Evolutionary conservation across 2,329 filamentous ascomycete genomes (phyloP), one percentile per base, ranked within the genome.

Genomic region (Fusarium sp.): DNA sequence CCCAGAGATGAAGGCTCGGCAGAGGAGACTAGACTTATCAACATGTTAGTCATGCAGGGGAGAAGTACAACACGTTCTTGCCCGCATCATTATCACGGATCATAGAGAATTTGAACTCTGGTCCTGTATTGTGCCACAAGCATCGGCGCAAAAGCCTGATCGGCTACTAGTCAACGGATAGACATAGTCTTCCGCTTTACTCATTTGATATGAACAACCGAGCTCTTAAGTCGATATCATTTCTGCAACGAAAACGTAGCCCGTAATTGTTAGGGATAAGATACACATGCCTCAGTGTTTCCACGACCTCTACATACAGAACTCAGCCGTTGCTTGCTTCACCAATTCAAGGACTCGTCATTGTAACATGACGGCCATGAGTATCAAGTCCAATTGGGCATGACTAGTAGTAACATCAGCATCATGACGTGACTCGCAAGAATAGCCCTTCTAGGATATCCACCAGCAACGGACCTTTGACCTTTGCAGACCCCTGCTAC

Each of bases 291-390:
- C 6, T 42, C 9, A 26, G 3, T 3, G 19, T 42, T 52, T 18
- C n/a, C 13, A 12, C 4, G n/a, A 2, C 19, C 12, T 6, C 19
- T 18, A 12, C 12, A 21, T 19, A 28, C n/a, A 52, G 13, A 1
- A 19, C 23, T 14, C n/a, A 18, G 6, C 23, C 18, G 14, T 13
- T n/a, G 0, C 9, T 16, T 39, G 6, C 12, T 26, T 41, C 23
- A 23, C 9, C 7, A 8, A 1, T 7, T 7, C 4, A 6, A 4
- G 12, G 1, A 2, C 2, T n/a, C 7, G 31, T 14, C 18, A 13
- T 18, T 16, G 30, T 7, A 42, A 13, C 7, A 31, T 26, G 7
- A 12, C 12, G 12, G 18, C n/a, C 25, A 19, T n/a, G 4, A 6
- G 26, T n/a, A n/a, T 18, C 16, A 4, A 26, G 7, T 7, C 7